Evolutionary conservation across 345 rosid species (phyloP), one percentile per base, ranked within the genome.

Genomic region (Mercurialis annua): DNA sequence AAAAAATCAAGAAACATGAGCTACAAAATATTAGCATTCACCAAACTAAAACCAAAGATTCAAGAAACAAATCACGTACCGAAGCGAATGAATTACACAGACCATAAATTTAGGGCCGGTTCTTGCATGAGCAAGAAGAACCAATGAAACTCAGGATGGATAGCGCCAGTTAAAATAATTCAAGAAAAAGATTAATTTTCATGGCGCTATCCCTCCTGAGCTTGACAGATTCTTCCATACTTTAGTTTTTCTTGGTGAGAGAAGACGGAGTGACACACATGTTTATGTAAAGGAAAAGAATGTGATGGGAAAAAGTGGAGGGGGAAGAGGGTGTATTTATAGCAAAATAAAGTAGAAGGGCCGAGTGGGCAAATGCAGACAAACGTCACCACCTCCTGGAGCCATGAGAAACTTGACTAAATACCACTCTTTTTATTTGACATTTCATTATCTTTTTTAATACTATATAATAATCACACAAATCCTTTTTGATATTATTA

Each of bases 161-260:
- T 73, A 85, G 92, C 89, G 89, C 89, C 60, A 20, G 48, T 1
- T 11, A 31, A 46, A 55, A 68, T 65, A 31, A 12, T 56, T 18
- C 2, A 26, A 50, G 36, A 51, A 24, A 10, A n/a, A 40, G 1
- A 8, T n/a, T 6, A 2, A 18, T 48, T 50, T 57, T 46, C 29
- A 74, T 77, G 89, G 90, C 86, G 90, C 90, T 86, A 86, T 86
- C 90, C 90, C 90, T 86, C 90, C 90, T 86, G 90, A 86, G 90
- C 90, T 86, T 84, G 59, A 84, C 80, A 70, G 90, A 86, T 78
- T 78, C 85, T 82, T 80, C 86, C 59, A 60, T 77, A 79, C 88
- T 76, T 38, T 2, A 15, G 20, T 10, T 36, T 3, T 24, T 29
- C 38, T 26, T 24, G n/a, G 5, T 1, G 2, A 2, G 0, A n/a